Conservation (phyloP, 1,139 yeast species). For the Oligophagozyma castellii region DNA sequence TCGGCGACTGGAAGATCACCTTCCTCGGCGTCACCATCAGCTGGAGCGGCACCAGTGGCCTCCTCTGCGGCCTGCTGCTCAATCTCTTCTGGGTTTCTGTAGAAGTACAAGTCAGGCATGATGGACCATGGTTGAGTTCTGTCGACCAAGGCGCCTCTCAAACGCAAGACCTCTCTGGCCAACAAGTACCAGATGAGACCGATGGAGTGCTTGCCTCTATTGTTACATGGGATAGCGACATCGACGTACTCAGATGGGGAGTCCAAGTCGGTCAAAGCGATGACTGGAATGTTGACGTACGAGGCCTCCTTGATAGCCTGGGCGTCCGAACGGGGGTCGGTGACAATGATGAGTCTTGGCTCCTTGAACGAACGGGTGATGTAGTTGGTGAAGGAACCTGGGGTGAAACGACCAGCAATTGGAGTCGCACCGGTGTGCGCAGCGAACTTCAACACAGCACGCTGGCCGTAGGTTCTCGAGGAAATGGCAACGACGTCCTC, state of each 20-base stretch:
- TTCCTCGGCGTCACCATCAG: constrained; percentile 43
- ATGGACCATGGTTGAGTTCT: constrained; percentile 97
- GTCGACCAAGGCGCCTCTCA: constrained; percentile 96
- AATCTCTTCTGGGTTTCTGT: constrained; percentile 99
- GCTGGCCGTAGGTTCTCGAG: constrained; percentile 99
- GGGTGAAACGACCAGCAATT: constrained; percentile 99
- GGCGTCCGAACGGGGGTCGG: constrained; percentile 99
- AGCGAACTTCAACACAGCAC: constrained; percentile 99
- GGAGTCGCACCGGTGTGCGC: constrained; percentile 99
- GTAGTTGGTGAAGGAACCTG: constrained; percentile 99
- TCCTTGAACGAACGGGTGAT: constrained; percentile 99
- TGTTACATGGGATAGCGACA: constrained; percentile 99
- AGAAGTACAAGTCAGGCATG: constrained; percentile 99
- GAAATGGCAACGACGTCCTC: constrained; percentile 98
- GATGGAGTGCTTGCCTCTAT: constrained; percentile 99
- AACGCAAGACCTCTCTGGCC: constrained; percentile 98
- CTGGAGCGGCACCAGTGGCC: constrained; percentile 44
- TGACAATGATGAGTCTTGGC: constrained; percentile 98
- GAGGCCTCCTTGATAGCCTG: constrained; percentile 99
- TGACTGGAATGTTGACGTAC: constrained; percentile 99
- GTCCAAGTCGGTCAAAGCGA: constrained; percentile 97
- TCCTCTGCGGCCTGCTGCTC: constrained; percentile 71
- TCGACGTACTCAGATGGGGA: constrained; percentile 98
- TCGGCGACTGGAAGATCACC: constrained; percentile 58
- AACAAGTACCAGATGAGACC: constrained; percentile 99